Conservation (phyloP, 2,329 filamentous ascomycete genomes). For the Phialophora chinensis region DNA sequence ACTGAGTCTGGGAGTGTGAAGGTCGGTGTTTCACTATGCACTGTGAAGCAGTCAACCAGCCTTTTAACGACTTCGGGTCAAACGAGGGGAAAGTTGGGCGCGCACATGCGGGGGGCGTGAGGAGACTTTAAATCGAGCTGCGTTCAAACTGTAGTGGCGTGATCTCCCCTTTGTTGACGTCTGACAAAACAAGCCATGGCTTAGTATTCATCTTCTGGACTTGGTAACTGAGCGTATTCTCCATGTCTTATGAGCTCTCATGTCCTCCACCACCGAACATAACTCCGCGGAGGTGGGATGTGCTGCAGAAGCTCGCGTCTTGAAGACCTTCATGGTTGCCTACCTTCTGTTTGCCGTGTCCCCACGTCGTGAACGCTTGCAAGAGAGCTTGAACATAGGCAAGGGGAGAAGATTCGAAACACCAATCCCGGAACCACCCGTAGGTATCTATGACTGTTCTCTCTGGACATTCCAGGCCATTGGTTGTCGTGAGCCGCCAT, state of each 20-base stretch:
- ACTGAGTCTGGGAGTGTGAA: background rate
- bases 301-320: background rate
- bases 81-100: background rate
- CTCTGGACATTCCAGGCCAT: background rate
- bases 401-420: background rate
- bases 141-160: background rate
- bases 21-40: background rate
- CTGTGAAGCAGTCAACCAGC: background rate
- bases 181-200: background rate
- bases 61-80: background rate
- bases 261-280: background rate
- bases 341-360: background rate
- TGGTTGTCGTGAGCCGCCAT: background rate
- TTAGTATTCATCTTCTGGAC: conserved; percentile 3
- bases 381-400: background rate
- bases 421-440: background rate
- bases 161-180: background rate
- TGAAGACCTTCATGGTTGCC: background rate
- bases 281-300: background rate
- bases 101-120: background rate
- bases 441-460: background rate
- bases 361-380: background rate
- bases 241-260: background rate
- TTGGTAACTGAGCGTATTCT: background rate
- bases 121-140: conserved; percentile 3